A percentile compares a stretch with the other conserved stretches of the same genome.
These are phyloP conservation scores for Dichotomopilus funicola DNA, from an alignment of 2,329 filamentous ascomycete genomes.

Conservation along the genomic window DNA sequence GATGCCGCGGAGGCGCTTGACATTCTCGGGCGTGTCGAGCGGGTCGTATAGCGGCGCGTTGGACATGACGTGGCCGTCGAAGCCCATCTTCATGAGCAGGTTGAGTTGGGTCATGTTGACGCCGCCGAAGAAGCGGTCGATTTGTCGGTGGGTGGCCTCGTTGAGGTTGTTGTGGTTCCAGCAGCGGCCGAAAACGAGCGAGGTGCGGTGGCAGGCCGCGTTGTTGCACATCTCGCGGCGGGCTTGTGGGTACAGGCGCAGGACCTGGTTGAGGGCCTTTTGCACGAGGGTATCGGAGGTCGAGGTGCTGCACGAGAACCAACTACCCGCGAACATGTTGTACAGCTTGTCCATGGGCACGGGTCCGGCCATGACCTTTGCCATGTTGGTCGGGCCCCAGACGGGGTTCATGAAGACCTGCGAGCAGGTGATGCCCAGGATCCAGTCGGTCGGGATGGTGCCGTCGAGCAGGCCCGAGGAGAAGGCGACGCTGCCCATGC, in stretches of 20 bases:
- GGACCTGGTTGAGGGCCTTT: conserved; percentile 45
- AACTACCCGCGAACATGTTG: conserved; percentile 40
- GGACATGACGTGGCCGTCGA: conserved; percentile 42
- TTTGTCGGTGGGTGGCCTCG: conserved; percentile 56
- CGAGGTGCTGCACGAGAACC: conserved; percentile 48
- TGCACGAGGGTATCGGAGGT: conserved; percentile 44
- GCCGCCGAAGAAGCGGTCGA: conserved; percentile 56
- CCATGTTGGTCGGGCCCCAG: conserved; percentile 49
- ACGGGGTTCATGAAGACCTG: conserved; percentile 60
- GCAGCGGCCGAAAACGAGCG: conserved; percentile 54
- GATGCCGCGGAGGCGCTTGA: conserved; percentile 44
- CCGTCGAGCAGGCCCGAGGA: conserved; percentile 55
- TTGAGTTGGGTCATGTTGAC: conserved; percentile 53
- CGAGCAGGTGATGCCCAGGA: conserved; percentile 51
- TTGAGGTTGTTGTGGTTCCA: conserved; percentile 62
- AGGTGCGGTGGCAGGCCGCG: conserved; percentile 53
- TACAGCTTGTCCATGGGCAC: conserved; percentile 47
- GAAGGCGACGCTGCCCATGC: conserved; percentile 56
- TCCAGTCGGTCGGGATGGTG: conserved; percentile 50
- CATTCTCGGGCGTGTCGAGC: conserved; percentile 45
- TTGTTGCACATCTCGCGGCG: conserved; percentile 54
- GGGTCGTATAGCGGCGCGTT: conserved; percentile 43
- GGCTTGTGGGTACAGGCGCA: conserved; percentile 51
- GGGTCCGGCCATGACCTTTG: conserved; percentile 46
- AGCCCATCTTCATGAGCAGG: conserved; percentile 52